Conservation (phyloP, 1,284 basidiomycete species). For the Jaminaea rosea region DNA sequence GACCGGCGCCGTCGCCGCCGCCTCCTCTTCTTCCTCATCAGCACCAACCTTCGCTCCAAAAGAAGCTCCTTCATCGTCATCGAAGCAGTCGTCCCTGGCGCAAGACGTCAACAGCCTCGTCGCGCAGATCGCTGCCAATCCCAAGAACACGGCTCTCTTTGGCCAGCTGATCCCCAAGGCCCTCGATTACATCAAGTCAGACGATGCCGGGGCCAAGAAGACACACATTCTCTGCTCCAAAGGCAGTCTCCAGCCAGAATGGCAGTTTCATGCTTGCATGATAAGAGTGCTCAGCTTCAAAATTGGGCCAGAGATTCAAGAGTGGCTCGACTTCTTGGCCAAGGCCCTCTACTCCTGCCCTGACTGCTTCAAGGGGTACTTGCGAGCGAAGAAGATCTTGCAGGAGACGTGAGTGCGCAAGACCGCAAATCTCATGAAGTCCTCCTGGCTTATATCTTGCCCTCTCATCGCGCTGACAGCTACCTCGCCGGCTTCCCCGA, state of each 20-base stretch:
- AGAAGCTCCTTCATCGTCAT: too few species aligned
- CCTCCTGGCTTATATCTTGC: background rate
- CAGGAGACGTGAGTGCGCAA: constrained; percentile 5
- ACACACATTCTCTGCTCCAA: constrained; percentile 16
- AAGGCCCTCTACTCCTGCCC: constrained; percentile 20
- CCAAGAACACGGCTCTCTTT: constrained; percentile 5
- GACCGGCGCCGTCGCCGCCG: too few species aligned
- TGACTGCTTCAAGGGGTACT: constrained; percentile 27
- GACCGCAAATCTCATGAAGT: too few species aligned
- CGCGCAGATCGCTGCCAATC: background rate
- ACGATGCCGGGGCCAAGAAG: constrained; percentile 12
- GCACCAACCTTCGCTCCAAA: too few species aligned
- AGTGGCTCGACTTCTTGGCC: constrained; percentile 18
- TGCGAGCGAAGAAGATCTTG: constrained; percentile 18
- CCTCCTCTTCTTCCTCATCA: too few species aligned
- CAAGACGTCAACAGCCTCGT: background rate
- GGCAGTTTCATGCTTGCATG: constrained; percentile 32
- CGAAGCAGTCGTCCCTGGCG: background rate
- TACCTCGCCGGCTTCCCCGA: constrained; percentile 17
- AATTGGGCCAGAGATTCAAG: constrained; percentile 14
- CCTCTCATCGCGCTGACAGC: background rate
- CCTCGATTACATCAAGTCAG: constrained; percentile 14
- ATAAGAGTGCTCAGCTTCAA: constrained; percentile 28
- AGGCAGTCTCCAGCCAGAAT: constrained; percentile 17
- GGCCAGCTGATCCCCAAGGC: constrained; percentile 18